These are phyloP conservation scores for Beauveria rudraprayagi DNA, from an alignment of 2,329 filamentous ascomycete species.

Conservation along the genomic window DNA sequence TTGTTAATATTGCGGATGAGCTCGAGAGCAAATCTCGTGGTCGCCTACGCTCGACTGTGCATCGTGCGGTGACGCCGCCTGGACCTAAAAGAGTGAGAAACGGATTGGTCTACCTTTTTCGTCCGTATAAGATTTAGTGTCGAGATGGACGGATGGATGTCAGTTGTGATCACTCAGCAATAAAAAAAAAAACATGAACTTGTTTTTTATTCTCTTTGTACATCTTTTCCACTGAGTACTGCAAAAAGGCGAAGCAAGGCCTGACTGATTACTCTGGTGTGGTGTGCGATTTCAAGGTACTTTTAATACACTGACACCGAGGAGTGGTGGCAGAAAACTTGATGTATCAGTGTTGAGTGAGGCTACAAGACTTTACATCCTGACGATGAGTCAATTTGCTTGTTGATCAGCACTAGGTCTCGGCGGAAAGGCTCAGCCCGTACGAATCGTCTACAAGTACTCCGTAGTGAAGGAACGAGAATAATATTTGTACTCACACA, in stretches of 20 bases:
- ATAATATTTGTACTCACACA: not conserved
- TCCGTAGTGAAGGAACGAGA: too few species aligned
- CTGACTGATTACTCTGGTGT: too few species aligned
- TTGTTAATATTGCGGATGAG: conserved; percentile 7
- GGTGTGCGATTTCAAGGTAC: not conserved
- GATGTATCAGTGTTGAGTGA: not conserved
- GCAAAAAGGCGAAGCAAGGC: too few species aligned
- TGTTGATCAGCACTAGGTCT: not conserved
- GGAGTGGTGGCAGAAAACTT: not conserved
- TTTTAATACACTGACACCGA: not conserved
- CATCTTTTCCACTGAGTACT: too few species aligned
- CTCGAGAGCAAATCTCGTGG: not conserved
- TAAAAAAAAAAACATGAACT: too few species aligned
- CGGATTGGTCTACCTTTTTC: conserved; percentile 4
- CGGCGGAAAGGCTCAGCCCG: not conserved
- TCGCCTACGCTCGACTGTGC: not conserved
- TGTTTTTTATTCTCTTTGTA: too few species aligned
- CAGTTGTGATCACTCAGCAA: not conserved
- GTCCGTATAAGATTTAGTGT: not conserved
- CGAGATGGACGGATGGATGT: not conserved
- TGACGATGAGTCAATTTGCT: not conserved
- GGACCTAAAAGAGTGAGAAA: not conserved
- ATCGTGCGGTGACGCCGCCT: not conserved
- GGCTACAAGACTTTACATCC: not conserved
- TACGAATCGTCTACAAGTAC: too few species aligned